Evolutionary conservation across 768 basidiomycete genomes (phyloP).

Genomic region (Lactifluus echinatus): DNA sequence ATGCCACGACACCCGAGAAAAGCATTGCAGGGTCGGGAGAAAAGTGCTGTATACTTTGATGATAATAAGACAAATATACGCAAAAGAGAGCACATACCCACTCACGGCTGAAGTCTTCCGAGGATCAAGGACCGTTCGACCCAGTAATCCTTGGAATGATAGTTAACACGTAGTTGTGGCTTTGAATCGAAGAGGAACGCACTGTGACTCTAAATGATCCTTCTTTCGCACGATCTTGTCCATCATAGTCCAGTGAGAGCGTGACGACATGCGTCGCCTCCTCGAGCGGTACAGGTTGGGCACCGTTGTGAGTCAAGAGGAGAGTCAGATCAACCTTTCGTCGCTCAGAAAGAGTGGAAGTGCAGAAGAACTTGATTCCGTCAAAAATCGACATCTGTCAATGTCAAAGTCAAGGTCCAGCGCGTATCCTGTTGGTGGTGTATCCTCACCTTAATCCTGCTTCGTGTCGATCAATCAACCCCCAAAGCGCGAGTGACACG

Average conservation of each 20-base stretch:
- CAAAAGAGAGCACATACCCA: not conserved
- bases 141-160: slow-evolving; percentile 13
- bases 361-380: slow-evolving; percentile 13
- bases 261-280: slow-evolving; percentile 19
- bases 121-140: slow-evolving; percentile 17
- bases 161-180: not conserved
- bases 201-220: slow-evolving; percentile 15
- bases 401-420: not conserved
- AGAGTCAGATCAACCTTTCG: slow-evolving; percentile 2
- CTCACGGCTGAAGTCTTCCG: slow-evolving; percentile 16
- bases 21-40: slow-evolving; percentile 71
- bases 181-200: not conserved
- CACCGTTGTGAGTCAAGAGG: slow-evolving; percentile 16
- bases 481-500: too few relatives aligned
- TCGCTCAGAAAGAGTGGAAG: slow-evolving; percentile 11
- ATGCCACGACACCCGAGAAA: slow-evolving; percentile 77
- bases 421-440: not conserved
- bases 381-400: slow-evolving; percentile 17
- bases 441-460: too few relatives aligned
- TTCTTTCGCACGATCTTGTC: slow-evolving; percentile 7
- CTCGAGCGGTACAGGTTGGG: not conserved
- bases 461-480: too few relatives aligned
- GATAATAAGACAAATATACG: not conserved
- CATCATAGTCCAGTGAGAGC: slow-evolving; percentile 11
- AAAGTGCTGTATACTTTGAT: slow-evolving; percentile 36